phyloP scores from a whole-genome alignment of 768 basidiomycete species.

The Russula emetica region DNA sequence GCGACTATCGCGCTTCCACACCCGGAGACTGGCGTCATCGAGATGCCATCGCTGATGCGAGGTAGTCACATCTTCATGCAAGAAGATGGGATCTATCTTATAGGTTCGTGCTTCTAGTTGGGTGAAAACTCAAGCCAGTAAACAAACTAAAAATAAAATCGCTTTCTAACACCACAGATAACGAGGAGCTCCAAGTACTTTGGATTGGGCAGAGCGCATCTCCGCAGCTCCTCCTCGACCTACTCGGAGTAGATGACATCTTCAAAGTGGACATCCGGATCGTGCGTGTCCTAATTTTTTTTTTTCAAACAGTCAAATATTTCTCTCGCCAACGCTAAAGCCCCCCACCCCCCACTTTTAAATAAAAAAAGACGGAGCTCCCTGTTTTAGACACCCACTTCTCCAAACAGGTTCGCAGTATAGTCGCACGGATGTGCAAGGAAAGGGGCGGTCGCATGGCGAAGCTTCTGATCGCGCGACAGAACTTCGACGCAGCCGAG shows the following conservation, averaged over 20 bases:
- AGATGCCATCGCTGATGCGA: slow-evolving; percentile 75
- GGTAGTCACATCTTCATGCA: slow-evolving; percentile 85
- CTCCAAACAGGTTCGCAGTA: slow-evolving; percentile 81
- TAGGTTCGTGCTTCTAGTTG: slow-evolving; percentile 50
- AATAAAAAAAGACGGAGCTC: slow-evolving; percentile 51
- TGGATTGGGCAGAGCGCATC: slow-evolving; percentile 87
- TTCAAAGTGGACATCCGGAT: slow-evolving; percentile 61
- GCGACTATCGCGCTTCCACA: slow-evolving; percentile 68
- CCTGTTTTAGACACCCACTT: slow-evolving; percentile 69
- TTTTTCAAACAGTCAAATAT: not conserved
- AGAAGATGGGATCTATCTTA: slow-evolving; percentile 84
- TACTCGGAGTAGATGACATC: slow-evolving; percentile 82
- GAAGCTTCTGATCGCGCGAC: slow-evolving; percentile 75
- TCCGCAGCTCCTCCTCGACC: slow-evolving; percentile 73
- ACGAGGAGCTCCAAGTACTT: slow-evolving; percentile 80
- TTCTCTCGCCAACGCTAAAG: not conserved
- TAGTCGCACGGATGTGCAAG: slow-evolving; percentile 62
- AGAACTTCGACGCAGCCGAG: slow-evolving; percentile 89
- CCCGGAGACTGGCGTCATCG: slow-evolving; percentile 50
- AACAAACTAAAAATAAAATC: slow-evolving; percentile 1
- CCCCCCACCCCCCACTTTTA: not conserved
- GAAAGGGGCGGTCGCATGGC: slow-evolving; percentile 49
- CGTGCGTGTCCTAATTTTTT: slow-evolving; percentile 42
- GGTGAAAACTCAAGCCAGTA: not conserved
- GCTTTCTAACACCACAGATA: slow-evolving; percentile 52